Conservation (phyloP, 1,284 basidiomycete genomes). For the Fomitopsis betulina region DNA sequence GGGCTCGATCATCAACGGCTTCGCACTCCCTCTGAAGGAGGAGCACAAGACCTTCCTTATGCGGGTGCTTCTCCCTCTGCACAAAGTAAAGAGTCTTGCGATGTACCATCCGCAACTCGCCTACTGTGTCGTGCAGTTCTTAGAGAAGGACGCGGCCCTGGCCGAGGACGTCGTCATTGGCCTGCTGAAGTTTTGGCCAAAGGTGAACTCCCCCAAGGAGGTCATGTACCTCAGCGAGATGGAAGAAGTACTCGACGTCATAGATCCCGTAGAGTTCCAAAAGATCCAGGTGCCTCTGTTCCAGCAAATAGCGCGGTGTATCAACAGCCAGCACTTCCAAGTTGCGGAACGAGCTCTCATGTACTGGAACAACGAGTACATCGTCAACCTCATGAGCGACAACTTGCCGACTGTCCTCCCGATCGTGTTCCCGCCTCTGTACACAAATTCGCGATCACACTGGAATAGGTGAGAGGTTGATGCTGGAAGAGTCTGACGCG, state of each 20-base stretch:
- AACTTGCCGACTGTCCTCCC: slow-evolving; percentile 89
- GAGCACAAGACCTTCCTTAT: slow-evolving; percentile 99
- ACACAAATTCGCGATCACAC: slow-evolving; percentile 94
- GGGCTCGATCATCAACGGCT: slow-evolving; percentile 99
- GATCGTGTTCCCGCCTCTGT: slow-evolving; percentile 97
- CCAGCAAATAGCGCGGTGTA: slow-evolving; percentile 93
- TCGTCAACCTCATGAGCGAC: slow-evolving; percentile 98
- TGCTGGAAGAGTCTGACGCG: not conserved
- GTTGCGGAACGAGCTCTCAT: slow-evolving; percentile 92
- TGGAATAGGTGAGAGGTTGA: slow-evolving; percentile 80
- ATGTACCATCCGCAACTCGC: slow-evolving; percentile 98
- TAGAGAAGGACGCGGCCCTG: slow-evolving; percentile 92
- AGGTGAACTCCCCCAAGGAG: slow-evolving; percentile 99
- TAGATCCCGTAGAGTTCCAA: slow-evolving; percentile 94
- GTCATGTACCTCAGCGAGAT: slow-evolving; percentile 99
- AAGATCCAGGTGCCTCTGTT: slow-evolving; percentile 96
- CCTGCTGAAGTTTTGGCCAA: slow-evolving; percentile 96
- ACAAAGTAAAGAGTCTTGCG: slow-evolving; percentile 96
- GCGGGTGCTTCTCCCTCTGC: slow-evolving; percentile 92
- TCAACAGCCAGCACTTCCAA: slow-evolving; percentile 99
- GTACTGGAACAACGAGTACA: slow-evolving; percentile 99
- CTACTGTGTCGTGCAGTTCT: slow-evolving; percentile 98
- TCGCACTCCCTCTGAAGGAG: slow-evolving; percentile 96
- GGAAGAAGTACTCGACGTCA: slow-evolving; percentile 98
- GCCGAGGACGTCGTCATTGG: slow-evolving; percentile 97